A percentile compares a stretch with the other conserved stretches of the same genome.
Conservation (phyloP, 176 grass and related monocot species). For the Oryza glumipatula region DNA sequence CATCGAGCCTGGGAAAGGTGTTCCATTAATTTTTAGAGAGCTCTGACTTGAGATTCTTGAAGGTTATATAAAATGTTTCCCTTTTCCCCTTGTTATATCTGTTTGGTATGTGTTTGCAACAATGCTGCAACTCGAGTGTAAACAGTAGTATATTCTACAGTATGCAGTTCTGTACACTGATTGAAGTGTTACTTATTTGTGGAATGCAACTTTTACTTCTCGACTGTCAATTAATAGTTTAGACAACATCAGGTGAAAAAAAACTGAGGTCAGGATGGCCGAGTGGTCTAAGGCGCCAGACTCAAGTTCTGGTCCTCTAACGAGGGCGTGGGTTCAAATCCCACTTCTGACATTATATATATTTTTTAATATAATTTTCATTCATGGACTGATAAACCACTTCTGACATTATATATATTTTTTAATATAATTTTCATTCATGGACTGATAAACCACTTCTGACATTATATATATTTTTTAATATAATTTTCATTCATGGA, state of each 20-base stretch:
- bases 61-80: too few species aligned
- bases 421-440: too few species aligned
- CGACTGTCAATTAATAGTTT: too few species aligned
- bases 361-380: too few species aligned
- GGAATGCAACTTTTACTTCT: too few species aligned
- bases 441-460: too few species aligned
- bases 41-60: neutral
- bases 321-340: conserved; percentile 54
- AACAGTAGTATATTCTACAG: neutral
- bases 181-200: too few species aligned
- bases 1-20: conserved; percentile 53
- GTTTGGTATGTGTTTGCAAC: neutral
- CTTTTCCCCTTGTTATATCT: neutral
- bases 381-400: neutral
- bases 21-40: conserved; percentile 50
- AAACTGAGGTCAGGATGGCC: conserved; percentile 71
- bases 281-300: conserved; percentile 99
- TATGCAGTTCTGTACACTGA: too few species aligned
- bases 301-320: conserved; percentile 99
- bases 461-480: too few species aligned
- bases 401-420: conserved; percentile 29
- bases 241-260: neutral
- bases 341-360: too few species aligned
- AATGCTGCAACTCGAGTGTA: neutral
- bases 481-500: too few species aligned